Evolutionary conservation across 2,329 filamentous ascomycete genomes (phyloP).

Genomic region (Arthroderma sp.): DNA sequence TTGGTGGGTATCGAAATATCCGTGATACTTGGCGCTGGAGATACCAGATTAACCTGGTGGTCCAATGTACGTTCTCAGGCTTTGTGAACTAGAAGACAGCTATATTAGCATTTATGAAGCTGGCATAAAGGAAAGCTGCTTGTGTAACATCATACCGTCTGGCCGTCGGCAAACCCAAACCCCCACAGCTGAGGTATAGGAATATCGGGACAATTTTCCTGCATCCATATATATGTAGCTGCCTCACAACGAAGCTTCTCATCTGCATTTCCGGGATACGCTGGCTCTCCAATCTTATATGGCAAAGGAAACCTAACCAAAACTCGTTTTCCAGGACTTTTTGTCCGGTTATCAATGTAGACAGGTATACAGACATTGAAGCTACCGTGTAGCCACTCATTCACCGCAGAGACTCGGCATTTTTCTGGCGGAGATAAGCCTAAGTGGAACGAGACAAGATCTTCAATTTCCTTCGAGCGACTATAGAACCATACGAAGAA

Average conservation of each 20-base stretch:
- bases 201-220: constrained; percentile 10
- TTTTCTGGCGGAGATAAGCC: constrained; percentile 4
- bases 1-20: background rate
- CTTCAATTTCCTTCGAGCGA: constrained; percentile 6
- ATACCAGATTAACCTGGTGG: background rate
- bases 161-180: constrained; percentile 18
- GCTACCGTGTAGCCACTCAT: constrained; percentile 14
- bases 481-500: constrained; percentile 7
- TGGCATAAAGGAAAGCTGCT: no score
- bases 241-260: constrained; percentile 14
- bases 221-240: constrained; percentile 10
- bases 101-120: background rate
- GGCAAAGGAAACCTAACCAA: constrained; percentile 9
- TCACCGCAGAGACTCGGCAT: constrained; percentile 1
- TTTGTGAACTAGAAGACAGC: background rate
- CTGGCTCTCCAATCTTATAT: constrained; percentile 6
- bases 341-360: background rate
- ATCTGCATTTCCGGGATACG: constrained; percentile 5
- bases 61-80: background rate
- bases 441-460: constrained; percentile 9
- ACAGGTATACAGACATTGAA: constrained; percentile 16
- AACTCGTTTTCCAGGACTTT: background rate
- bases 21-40: background rate
- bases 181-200: constrained; percentile 13
- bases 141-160: no score